Evolutionary conservation across 116 monocot genomes (phyloP).

Genomic region (Papilionanthe hybrid): DNA sequence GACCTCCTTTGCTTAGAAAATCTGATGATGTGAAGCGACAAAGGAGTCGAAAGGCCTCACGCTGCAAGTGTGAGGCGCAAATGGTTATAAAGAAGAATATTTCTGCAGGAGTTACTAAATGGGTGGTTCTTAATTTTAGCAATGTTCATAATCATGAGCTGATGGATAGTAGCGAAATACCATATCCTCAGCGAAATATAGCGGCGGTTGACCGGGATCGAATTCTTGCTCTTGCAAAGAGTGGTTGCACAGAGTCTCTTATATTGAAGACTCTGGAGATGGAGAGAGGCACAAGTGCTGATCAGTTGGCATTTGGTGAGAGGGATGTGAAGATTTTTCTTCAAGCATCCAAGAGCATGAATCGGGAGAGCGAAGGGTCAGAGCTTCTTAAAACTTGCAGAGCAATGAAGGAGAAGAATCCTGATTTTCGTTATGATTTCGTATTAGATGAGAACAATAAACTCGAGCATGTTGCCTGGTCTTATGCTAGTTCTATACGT

Average conservation of each 20-base stretch:
- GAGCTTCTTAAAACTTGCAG: slow-evolving; percentile 74
- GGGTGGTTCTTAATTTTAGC: slow-evolving; percentile 67
- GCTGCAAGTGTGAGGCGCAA: slow-evolving; percentile 77
- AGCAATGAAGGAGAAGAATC: slow-evolving; percentile 59
- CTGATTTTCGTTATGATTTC: slow-evolving; percentile 57
- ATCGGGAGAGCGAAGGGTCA: slow-evolving; percentile 59
- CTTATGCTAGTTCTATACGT: slow-evolving; percentile 50
- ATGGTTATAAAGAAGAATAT: slow-evolving; percentile 83
- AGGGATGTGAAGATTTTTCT: slow-evolving; percentile 70
- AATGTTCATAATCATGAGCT: slow-evolving; percentile 78
- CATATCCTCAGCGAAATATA: slow-evolving; percentile 51
- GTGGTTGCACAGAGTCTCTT: slow-evolving; percentile 48
- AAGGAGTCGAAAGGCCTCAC: slow-evolving; percentile 59
- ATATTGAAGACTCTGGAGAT: slow-evolving; percentile 70
- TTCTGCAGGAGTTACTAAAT: slow-evolving; percentile 34
- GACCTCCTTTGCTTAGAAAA: slow-evolving; percentile 54
- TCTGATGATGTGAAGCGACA: slow-evolving; percentile 51
- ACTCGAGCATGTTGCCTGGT: slow-evolving; percentile 66
- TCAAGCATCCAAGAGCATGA: slow-evolving; percentile 53
- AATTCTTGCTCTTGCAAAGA: slow-evolving; percentile 46
- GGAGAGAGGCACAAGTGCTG: slow-evolving; percentile 45
- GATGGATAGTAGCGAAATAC: slow-evolving; percentile 51
- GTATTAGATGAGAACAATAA: slow-evolving; percentile 44
- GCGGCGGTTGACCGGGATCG: slow-evolving; percentile 51
- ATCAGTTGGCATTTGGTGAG: slow-evolving; percentile 63